Conservation (phyloP, 2,329 filamentous ascomycete genomes). For the Colletotrichum musicola region DNA sequence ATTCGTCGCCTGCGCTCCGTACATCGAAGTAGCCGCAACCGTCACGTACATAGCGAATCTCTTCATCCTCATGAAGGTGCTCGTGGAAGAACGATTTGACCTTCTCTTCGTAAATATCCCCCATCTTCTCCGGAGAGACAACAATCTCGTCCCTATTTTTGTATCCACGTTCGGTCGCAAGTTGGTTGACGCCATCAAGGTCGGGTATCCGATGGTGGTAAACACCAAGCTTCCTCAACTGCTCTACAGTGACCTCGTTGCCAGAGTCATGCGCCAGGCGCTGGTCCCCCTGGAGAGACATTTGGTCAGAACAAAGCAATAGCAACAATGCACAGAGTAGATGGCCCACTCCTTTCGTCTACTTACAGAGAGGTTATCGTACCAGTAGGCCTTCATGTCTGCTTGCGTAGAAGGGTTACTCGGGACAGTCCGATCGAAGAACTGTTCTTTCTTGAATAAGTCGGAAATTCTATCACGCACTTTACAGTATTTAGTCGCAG, state of each 20-base stretch:
- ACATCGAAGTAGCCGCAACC: conserved; percentile 96
- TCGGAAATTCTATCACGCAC: no score
- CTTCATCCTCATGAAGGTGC: conserved; percentile 97
- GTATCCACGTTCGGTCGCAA: conserved; percentile 84
- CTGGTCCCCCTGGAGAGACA: conserved; percentile 82
- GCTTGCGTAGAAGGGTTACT: not conserved
- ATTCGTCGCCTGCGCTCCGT: conserved; percentile 82
- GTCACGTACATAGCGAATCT: conserved; percentile 93
- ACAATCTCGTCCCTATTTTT: conserved; percentile 95
- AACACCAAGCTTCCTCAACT: conserved; percentile 82
- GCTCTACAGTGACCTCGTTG: conserved; percentile 71
- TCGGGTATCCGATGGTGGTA: conserved; percentile 78
- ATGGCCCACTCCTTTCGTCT: not conserved
- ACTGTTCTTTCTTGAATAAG: no score
- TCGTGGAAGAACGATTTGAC: conserved; percentile 95
- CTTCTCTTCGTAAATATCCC: conserved; percentile 89
- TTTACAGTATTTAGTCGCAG: no score
- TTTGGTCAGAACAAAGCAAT: not conserved
- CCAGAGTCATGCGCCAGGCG: conserved; percentile 91
- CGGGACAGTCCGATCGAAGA: no score
- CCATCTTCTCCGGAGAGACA: conserved; percentile 88
- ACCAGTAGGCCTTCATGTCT: conserved; percentile 70
- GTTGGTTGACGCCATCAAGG: conserved; percentile 75
- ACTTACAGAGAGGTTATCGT: conserved; percentile 67
- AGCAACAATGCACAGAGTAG: no score